phyloP scores from a whole-genome alignment of 495 filamentous ascomycete genomes.

The Tuber melanosporum region DNA sequence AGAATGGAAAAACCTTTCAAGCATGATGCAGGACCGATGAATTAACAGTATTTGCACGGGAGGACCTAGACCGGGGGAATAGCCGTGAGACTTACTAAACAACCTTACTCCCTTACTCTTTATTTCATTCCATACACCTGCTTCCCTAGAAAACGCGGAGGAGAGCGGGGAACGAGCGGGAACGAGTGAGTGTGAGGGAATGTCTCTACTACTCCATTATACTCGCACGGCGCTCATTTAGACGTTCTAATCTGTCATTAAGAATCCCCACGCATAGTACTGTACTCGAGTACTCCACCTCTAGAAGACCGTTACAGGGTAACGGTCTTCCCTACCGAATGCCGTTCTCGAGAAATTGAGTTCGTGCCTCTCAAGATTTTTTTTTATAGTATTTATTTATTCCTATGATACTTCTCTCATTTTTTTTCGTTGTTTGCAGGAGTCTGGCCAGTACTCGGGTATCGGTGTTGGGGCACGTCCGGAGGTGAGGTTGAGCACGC shows the following conservation, averaged over 20 bases:
- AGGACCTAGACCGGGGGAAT: background rate
- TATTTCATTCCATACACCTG: background rate
- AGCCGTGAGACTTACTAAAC: background rate
- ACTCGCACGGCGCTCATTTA: background rate
- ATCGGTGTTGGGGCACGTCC: background rate
- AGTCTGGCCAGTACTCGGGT: background rate
- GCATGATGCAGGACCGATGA: background rate
- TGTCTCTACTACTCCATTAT: background rate
- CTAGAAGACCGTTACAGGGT: background rate
- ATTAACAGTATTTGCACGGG: background rate
- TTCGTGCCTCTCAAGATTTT: background rate
- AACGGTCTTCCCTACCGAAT: background rate
- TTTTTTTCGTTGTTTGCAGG: background rate
- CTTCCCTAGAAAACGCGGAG: background rate
- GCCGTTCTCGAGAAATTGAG: background rate
- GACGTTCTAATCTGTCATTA: background rate
- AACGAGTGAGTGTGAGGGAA: background rate
- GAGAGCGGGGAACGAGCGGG: background rate
- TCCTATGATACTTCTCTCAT: background rate
- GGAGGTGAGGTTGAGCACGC: slow-evolving; percentile 23
- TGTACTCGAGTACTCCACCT: background rate
- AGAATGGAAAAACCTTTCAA: background rate
- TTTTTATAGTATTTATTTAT: background rate
- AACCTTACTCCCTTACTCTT: background rate
- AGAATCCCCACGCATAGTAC: background rate